Evolutionary conservation across 495 filamentous ascomycete species (phyloP), one percentile per base, ranked within the genome.

Genomic region (Aspergillus carlsbadensis): DNA sequence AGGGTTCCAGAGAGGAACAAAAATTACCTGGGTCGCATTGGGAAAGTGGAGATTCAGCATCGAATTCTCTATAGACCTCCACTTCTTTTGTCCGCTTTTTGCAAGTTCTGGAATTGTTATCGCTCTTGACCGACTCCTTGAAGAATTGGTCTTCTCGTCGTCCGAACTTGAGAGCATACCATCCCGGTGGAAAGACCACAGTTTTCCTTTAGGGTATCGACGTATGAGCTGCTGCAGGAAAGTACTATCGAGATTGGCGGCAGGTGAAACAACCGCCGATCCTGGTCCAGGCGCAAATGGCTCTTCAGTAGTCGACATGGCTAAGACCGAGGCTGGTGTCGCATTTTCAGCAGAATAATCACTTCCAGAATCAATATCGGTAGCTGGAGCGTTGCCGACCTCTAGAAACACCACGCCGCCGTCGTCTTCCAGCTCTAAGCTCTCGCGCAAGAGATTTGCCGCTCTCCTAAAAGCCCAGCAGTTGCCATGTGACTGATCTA

Each of bases 1-100:
- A n/a, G 83, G 77, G 63, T 90, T 86, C 83, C 87, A 92, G 2
- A 91, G 65, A 0, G 88, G 87, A 15, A 78, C 74, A 34, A 78
- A 78, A 5, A 78, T 62, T 8, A 78, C 72, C 42, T 78, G 75
- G 0, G 60, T 72, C 0, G 74, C 75, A 41, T 65, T 64, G 2
- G 78, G 79, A 52, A 81, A 80, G 57, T 74, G 73, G 41, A 72
- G 57, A 40, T 76, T 76, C 11, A 82, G 62, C 43, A 71, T 56
- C 6, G 66, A 62, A 11, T 77, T 76, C 54, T 81, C 79, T 2
- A 65, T 54, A 4, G 70, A 66, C 50, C 68, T 75, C 57, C 71
- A 73, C 18, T 70, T 70, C 50, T 68, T 70, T 0, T 61, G 60
- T 1, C 57, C 42, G 31, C 67, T 77, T 73, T 62, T 81, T 69